phyloP scores from a whole-genome alignment of 1,284 basidiomycete genomes.

The Coriolopsis trogii region DNA sequence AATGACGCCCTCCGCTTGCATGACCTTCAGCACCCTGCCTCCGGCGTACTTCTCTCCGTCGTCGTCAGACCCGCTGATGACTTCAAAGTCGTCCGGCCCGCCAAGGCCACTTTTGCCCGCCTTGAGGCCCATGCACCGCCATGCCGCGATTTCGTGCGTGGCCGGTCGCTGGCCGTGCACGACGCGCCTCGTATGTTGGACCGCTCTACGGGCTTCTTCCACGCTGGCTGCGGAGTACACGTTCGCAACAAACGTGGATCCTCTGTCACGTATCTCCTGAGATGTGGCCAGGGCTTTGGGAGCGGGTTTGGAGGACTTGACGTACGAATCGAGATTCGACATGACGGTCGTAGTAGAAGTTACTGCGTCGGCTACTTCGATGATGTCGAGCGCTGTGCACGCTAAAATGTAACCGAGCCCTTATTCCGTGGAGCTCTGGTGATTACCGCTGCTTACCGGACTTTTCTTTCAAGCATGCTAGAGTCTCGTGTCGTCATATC shows the following conservation, averaged over 20 bases:
- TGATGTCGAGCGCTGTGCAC: background rate
- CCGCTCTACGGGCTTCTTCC: slow-evolving; percentile 47
- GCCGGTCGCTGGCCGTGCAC: slow-evolving; percentile 57
- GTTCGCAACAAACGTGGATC: slow-evolving; percentile 66
- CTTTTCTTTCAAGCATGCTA: background rate
- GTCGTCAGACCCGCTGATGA: slow-evolving; percentile 62
- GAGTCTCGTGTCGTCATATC: slow-evolving; percentile 5
- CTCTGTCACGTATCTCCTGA: slow-evolving; percentile 71
- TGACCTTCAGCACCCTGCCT: slow-evolving; percentile 62
- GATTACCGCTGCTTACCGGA: background rate
- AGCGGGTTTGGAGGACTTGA: slow-evolving; percentile 48
- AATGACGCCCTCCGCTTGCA: slow-evolving; percentile 64
- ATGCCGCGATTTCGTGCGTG: slow-evolving; percentile 72
- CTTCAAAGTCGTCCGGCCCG: slow-evolving; percentile 75
- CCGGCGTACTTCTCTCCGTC: slow-evolving; percentile 78
- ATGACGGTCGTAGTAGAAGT: slow-evolving; percentile 13
- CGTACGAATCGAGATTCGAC: slow-evolving; percentile 55
- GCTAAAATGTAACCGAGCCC: background rate
- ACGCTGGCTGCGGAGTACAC: slow-evolving; percentile 56
- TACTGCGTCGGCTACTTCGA: background rate
- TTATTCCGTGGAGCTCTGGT: background rate
- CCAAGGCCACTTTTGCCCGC: slow-evolving; percentile 63
- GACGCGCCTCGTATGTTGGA: slow-evolving; percentile 54
- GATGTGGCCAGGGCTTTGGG: slow-evolving; percentile 61
- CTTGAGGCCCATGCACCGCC: slow-evolving; percentile 77